Conservation (phyloP, 2,329 filamentous ascomycete genomes). For the Penicillium digitatum region DNA sequence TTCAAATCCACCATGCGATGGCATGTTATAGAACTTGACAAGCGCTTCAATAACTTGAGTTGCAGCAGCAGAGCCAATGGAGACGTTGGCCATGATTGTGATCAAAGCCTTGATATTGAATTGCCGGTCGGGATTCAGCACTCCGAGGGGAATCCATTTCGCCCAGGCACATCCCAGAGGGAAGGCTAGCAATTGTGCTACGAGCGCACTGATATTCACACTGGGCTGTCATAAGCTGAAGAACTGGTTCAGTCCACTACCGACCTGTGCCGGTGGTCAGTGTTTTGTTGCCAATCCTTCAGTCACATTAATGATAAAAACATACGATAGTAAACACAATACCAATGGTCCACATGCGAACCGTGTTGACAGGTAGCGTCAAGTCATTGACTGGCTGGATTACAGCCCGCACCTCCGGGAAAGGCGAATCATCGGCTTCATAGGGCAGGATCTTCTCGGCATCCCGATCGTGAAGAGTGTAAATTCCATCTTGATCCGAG, state of each 20-base stretch:
- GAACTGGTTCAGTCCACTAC: constrained; percentile 39
- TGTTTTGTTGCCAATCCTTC: neutral
- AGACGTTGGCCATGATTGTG: constrained; percentile 48
- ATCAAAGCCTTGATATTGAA: constrained; percentile 41
- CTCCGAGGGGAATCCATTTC: constrained; percentile 37
- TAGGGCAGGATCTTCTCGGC: constrained; percentile 34
- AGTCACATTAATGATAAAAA: constrained; percentile 8
- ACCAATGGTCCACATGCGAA: constrained; percentile 39
- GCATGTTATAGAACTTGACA: constrained; percentile 54
- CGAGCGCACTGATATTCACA: constrained; percentile 38
- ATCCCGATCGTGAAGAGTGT: constrained; percentile 31
- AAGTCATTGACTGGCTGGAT: constrained; percentile 33
- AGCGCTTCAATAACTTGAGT: constrained; percentile 39
- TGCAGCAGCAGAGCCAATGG: constrained; percentile 44
- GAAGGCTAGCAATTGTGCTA: constrained; percentile 45
- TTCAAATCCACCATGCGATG: constrained; percentile 58
- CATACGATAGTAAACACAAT: constrained; percentile 38
- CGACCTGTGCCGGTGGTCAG: constrained; percentile 24
- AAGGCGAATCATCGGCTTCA: constrained; percentile 38
- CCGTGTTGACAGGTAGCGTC: constrained; percentile 32
- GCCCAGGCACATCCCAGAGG: constrained; percentile 43
- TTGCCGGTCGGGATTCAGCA: constrained; percentile 43
- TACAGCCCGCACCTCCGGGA: constrained; percentile 39
- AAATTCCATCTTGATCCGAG: constrained; percentile 15
- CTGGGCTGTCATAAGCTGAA: constrained; percentile 40